Conservation (phyloP, 2,329 filamentous ascomycete species). For the Fusarium sterilihyphosum region DNA sequence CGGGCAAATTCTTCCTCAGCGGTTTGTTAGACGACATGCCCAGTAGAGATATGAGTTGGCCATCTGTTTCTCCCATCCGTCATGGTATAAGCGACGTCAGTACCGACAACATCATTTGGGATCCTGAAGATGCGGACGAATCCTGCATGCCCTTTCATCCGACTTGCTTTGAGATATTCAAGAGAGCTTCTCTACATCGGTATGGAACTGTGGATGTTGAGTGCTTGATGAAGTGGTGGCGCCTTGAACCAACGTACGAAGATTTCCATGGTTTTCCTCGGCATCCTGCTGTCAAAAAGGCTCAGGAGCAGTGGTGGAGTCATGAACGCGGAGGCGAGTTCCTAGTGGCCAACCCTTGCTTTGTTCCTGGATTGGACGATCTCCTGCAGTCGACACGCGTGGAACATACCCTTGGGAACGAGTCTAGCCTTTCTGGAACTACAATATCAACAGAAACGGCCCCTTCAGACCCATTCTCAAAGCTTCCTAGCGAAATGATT, state of each 20-base stretch:
- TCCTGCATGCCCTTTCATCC: constrained; percentile 44
- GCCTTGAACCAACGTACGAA: neutral
- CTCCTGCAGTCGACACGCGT: neutral
- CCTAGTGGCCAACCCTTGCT: constrained; percentile 36
- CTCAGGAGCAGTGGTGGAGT: constrained; percentile 14
- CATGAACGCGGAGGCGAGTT: constrained; percentile 25
- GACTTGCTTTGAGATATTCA: constrained; percentile 45
- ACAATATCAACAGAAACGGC: accelerated
- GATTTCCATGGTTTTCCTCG: constrained; percentile 10
- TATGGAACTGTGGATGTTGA: constrained; percentile 30
- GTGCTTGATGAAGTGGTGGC: constrained; percentile 28
- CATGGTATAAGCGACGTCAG: neutral
- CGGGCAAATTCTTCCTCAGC: constrained; percentile 25
- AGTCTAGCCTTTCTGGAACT: neutral
- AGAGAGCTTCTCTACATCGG: constrained; percentile 33
- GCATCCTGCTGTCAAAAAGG: neutral
- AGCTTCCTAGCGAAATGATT: constrained; percentile 21
- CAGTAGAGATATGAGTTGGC: neutral
- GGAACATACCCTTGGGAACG: neutral
- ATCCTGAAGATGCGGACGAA: neutral
- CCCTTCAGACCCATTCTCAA: neutral
- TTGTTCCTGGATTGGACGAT: constrained; percentile 9
- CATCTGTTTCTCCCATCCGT: constrained; percentile 15
- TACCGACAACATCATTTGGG: constrained; percentile 8
- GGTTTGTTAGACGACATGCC: constrained; percentile 32